phyloP scores from a whole-genome alignment of 2,329 filamentous ascomycete genomes.

The Cercospora sojina region DNA sequence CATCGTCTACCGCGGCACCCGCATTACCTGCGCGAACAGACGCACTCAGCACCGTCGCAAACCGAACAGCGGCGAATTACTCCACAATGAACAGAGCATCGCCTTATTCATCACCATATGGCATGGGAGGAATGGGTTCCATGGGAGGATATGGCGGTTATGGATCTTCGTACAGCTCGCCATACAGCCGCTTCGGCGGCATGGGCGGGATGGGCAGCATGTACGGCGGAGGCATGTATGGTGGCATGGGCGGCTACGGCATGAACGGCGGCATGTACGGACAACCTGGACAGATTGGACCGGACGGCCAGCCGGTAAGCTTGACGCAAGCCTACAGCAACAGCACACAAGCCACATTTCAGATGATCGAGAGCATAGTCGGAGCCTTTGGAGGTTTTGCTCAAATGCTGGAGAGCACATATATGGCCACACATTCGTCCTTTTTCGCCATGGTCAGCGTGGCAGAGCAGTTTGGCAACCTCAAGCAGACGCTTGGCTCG shows the following conservation, averaged over 20 bases:
- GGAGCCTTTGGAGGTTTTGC: slow-evolving; percentile 96
- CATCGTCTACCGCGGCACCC: slow-evolving; percentile 53
- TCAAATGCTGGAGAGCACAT: slow-evolving; percentile 99
- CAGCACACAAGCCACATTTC: slow-evolving; percentile 93
- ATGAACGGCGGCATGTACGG: slow-evolving; percentile 37
- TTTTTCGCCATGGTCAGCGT: slow-evolving; percentile 99
- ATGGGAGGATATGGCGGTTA: slow-evolving; percentile 37
- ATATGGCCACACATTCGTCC: slow-evolving; percentile 98
- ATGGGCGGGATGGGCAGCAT: slow-evolving; percentile 40
- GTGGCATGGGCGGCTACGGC: slow-evolving; percentile 28
- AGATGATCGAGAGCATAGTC: slow-evolving; percentile 96
- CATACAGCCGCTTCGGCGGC: slow-evolving; percentile 50
- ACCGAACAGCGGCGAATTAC: slow-evolving; percentile 84
- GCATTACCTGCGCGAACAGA: slow-evolving; percentile 78
- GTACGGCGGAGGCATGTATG: slow-evolving; percentile 21
- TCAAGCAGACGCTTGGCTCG: slow-evolving; percentile 89
- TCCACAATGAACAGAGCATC: slow-evolving; percentile 46
- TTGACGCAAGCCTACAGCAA: slow-evolving; percentile 94
- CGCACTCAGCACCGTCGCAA: slow-evolving; percentile 74
- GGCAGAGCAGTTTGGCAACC: slow-evolving; percentile 91
- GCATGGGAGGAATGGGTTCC: slow-evolving; percentile 49
- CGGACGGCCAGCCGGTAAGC: slow-evolving; percentile 81
- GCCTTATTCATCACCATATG: slow-evolving; percentile 54
- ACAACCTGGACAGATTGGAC: slow-evolving; percentile 53
- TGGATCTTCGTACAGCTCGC: slow-evolving; percentile 41